Evolutionary conservation across 2,329 filamentous ascomycete species (phyloP).

Genomic region (Trichoderma atroviride): DNA sequence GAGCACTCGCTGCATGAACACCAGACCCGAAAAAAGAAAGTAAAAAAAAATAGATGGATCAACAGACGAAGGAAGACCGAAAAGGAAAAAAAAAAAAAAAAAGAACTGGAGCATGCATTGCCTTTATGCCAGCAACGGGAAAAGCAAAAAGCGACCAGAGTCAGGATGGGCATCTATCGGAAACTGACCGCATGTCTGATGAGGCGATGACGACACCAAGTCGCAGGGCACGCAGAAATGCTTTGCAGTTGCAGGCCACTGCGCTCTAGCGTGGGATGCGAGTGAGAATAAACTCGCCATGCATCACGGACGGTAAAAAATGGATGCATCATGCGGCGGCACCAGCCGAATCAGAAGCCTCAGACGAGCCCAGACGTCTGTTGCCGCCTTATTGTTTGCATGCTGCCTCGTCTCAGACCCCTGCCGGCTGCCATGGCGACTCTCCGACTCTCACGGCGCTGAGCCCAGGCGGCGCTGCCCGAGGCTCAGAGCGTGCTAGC

Average conservation of each 20-base stretch:
- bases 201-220: conserved; percentile 20
- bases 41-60: background rate
- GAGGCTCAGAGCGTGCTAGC: conserved; percentile 4
- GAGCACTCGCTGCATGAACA: conserved; percentile 12
- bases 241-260: conserved; percentile 5
- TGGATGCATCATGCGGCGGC: conserved; percentile 14
- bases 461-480: background rate
- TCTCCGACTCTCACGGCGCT: conserved; percentile 28
- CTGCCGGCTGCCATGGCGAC: conserved; percentile 33
- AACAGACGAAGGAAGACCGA: background rate
- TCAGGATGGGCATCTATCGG: conserved; percentile 1
- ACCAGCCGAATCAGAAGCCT: conserved; percentile 20
- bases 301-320: conserved; percentile 17
- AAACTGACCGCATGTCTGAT: conserved; percentile 25
- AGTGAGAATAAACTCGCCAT: conserved; percentile 9
- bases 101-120: conserved; percentile 2
- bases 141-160: background rate
- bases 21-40: background rate
- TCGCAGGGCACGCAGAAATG: conserved; percentile 7
- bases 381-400: conserved; percentile 28
- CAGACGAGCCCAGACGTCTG: background rate
- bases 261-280: conserved; percentile 19
- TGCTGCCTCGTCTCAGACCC: conserved; percentile 28
- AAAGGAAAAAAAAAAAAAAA: background rate
- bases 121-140: background rate